Percentiles rank a stretch among this genome's conserved stretches.
Evolutionary conservation across 169 alveolate genomes (phyloP).

Genomic region (Plasmodium gallinaceum): DNA sequence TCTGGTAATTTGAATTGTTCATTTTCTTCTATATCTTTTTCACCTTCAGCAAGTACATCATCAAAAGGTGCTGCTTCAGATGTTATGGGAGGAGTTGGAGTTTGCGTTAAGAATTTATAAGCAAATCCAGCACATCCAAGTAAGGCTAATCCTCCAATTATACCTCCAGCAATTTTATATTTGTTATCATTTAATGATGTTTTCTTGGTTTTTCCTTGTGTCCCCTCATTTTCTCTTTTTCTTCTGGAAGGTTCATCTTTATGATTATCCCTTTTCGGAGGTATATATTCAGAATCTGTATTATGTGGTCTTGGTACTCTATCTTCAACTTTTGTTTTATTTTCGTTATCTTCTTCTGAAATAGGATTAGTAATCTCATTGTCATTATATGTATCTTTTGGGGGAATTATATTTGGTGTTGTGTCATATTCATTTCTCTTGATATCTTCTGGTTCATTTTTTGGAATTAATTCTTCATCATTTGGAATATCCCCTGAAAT

Average conservation of each 20-base stretch:
- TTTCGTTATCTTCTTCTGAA: neutral
- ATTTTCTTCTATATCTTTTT: conserved; percentile 23
- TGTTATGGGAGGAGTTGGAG: conserved; percentile 24
- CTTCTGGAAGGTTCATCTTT: neutral
- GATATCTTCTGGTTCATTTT: too few species aligned
- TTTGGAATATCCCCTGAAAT: neutral
- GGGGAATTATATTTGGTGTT: too few species aligned
- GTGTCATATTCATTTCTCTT: too few species aligned
- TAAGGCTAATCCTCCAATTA: conserved; percentile 64
- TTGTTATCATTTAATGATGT: conserved; percentile 20
- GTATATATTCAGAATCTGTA: neutral
- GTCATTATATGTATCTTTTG: too few species aligned
- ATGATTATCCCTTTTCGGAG: neutral
- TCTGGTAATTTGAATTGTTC: conserved; percentile 76
- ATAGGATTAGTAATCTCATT: too few species aligned
- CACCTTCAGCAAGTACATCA: conserved; percentile 57
- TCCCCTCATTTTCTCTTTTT: neutral
- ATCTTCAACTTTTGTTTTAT: neutral
- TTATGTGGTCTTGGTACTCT: conserved; percentile 1
- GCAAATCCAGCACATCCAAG: conserved; percentile 54
- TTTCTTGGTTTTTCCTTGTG: conserved; percentile 1
- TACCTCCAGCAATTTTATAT: conserved; percentile 76
- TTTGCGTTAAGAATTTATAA: conserved; percentile 28
- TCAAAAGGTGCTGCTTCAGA: conserved; percentile 58
- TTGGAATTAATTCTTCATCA: neutral